These are phyloP conservation scores for Astrephomene gubernaculifera DNA, from an alignment of 139 green algal species.

Conservation along the genomic window DNA sequence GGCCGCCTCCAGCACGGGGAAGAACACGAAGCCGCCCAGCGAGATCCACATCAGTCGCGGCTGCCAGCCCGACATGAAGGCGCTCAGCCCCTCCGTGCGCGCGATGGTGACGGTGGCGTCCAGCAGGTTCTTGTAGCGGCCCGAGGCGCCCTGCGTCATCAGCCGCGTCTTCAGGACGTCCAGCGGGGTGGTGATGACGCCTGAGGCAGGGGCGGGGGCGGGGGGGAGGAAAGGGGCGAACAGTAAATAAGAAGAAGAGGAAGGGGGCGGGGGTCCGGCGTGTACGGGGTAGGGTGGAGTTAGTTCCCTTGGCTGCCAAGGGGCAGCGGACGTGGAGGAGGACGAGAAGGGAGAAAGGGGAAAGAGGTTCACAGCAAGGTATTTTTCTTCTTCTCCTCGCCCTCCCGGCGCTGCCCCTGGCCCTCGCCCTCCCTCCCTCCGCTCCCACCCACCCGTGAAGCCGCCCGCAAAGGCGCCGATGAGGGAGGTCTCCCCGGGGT, in stretches of 20 bases:
- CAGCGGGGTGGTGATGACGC: slow-evolving; percentile 90
- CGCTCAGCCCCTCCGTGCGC: slow-evolving; percentile 80
- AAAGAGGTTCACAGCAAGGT: too few species aligned
- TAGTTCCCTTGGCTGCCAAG: too few species aligned
- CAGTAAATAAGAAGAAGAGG: neutral
- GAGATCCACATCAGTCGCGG: slow-evolving; percentile 97
- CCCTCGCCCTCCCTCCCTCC: neutral
- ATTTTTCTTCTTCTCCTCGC: too few species aligned
- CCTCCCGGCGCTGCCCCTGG: too few species aligned
- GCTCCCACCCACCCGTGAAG: slow-evolving; percentile 72
- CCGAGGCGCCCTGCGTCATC: slow-evolving; percentile 86
- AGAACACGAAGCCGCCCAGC: slow-evolving; percentile 95
- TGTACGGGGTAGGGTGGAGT: too few species aligned
- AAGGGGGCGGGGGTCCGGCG: neutral
- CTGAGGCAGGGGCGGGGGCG: slow-evolving; percentile 36
- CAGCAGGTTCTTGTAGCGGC: slow-evolving; percentile 70
- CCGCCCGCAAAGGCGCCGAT: slow-evolving; percentile 85
- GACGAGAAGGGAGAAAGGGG: too few species aligned
- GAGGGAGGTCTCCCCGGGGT: slow-evolving; percentile 72
- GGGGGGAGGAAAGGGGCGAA: too few species aligned
- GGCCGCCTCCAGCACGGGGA: slow-evolving; percentile 77
- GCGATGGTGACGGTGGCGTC: slow-evolving; percentile 77
- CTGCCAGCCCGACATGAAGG: slow-evolving; percentile 94
- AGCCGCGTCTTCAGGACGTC: slow-evolving; percentile 96
- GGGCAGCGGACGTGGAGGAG: too few species aligned